Evolutionary conservation across 1,284 basidiomycete genomes (phyloP), one percentile per base, ranked within the genome.

Genomic region (Apiotrichum brassicae): DNA sequence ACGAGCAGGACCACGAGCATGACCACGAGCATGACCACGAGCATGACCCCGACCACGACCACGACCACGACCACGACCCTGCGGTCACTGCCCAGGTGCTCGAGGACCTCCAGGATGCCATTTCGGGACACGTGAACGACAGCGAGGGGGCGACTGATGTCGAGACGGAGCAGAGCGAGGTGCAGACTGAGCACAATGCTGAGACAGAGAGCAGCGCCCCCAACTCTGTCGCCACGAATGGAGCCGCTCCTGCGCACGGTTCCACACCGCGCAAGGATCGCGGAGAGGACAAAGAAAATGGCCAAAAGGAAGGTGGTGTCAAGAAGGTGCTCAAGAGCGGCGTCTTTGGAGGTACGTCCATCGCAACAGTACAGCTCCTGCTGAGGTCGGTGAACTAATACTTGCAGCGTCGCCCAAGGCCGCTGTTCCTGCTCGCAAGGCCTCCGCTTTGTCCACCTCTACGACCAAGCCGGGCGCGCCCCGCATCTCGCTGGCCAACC

Each of bases 281-380:
- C 39, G 44, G 38, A 24, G 49, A 51, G 44, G 49, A 51, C 43
- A 46, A 42, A 35, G 44, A 46, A 22, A 46, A 46, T 39, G 51
- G 48, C 6, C 45, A 30, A 28, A 48, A 48, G 42, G 55, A 53
- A 25, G 64, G 60, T 5, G 68, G 62, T 18, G 68, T 69, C 20
- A 63, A 58, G 49, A 63, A 65, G 51, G 64, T 71, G n/a, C 56
- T 70, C 44, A 68, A 66, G 53, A 65, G 61, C 39, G 66, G 68
- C 35, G 60, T 71, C 19, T 71, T 71, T 57, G 68, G 68, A 33
- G 55, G 67, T 71, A 13, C 34, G 19, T 36, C n/a, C n/a, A n/a
- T n/a, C n/a, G 16, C 18, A 18, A 19, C 22, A 18, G 28, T 9
- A 30, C 28, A 18, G 19, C 32, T n/a, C n/a, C 22, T n/a, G 19